Conservation (phyloP, 2,329 filamentous ascomycete species). For the Onygenales sp. region DNA sequence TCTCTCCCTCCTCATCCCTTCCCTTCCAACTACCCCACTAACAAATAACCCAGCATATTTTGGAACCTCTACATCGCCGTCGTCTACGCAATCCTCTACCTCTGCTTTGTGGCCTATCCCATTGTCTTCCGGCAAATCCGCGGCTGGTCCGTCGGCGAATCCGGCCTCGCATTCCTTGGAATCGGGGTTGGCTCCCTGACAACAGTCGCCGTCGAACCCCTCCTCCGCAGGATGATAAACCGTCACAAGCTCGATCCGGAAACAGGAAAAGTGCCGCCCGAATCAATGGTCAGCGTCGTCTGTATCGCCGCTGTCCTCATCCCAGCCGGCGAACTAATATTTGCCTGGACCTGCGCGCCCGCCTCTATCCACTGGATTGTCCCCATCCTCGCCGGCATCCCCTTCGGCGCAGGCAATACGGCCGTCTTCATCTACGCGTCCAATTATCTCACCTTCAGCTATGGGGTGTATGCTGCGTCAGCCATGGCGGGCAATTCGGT, state of each 20-base stretch:
- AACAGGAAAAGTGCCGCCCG: slow-evolving; percentile 64
- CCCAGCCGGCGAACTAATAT: slow-evolving; percentile 72
- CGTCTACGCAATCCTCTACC: slow-evolving; percentile 77
- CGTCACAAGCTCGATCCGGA: slow-evolving; percentile 62
- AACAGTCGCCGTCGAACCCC: slow-evolving; percentile 49
- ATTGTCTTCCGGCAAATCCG: slow-evolving; percentile 68
- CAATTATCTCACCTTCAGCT: slow-evolving; percentile 70
- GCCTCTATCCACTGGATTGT: slow-evolving; percentile 69
- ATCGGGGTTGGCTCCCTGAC: slow-evolving; percentile 50
- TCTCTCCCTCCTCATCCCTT: not conserved
- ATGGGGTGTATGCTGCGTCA: slow-evolving; percentile 72
- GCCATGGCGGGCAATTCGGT: slow-evolving; percentile 74
- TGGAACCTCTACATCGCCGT: slow-evolving; percentile 65
- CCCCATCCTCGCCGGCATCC: slow-evolving; percentile 67
- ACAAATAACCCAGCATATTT: slow-evolving; percentile 47
- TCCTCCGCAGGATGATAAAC: slow-evolving; percentile 71
- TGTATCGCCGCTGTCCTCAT: slow-evolving; percentile 66
- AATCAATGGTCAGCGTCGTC: slow-evolving; percentile 72
- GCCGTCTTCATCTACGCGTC: slow-evolving; percentile 72
- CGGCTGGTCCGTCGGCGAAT: slow-evolving; percentile 65
- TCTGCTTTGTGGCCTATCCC: slow-evolving; percentile 85
- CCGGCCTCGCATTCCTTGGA: slow-evolving; percentile 70
- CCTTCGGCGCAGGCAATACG: slow-evolving; percentile 68
- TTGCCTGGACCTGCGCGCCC: slow-evolving; percentile 80
- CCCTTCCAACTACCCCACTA: not conserved